Conservation (phyloP, 2,329 filamentous ascomycete genomes). For the Hypoxylon sp. region DNA sequence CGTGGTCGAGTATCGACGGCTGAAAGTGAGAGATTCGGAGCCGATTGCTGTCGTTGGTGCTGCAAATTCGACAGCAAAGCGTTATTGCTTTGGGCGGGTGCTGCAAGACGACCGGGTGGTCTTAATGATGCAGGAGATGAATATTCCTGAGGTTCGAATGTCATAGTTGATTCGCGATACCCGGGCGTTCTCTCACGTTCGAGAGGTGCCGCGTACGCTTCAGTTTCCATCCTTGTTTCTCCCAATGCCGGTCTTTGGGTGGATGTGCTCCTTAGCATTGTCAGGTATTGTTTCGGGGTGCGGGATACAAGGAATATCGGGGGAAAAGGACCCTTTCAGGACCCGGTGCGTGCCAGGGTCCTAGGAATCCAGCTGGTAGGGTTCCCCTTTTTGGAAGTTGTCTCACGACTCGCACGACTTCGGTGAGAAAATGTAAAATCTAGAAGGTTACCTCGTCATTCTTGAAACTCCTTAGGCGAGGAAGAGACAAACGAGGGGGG, state of each 20-base stretch:
- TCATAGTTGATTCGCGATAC: constrained; percentile 41
- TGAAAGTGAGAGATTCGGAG: constrained; percentile 41
- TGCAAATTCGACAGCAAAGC: constrained; percentile 38
- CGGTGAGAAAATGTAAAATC: constrained; percentile 20
- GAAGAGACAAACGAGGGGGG: constrained; percentile 10
- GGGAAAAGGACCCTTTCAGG: constrained; percentile 17
- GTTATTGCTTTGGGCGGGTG: constrained; percentile 26
- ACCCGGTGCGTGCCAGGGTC: constrained; percentile 27
- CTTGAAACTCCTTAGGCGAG: constrained; percentile 1
- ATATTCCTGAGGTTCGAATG: constrained; percentile 47
- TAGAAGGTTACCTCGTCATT: constrained; percentile 27
- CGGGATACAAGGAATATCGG: constrained; percentile 35
- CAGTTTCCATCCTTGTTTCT: constrained; percentile 36
- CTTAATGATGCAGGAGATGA: constrained; percentile 35
- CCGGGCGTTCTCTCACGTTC: constrained; percentile 38
- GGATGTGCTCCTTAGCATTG: constrained; percentile 48
- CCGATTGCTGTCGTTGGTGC: constrained; percentile 52
- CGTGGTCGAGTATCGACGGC: constrained; percentile 34
- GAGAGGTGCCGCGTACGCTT: constrained; percentile 25
- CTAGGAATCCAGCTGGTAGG: constrained; percentile 21
- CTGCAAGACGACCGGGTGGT: constrained; percentile 31
- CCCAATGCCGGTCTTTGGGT: constrained; percentile 28
- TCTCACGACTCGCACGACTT: constrained; percentile 19
- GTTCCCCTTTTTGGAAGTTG: constrained; percentile 22
- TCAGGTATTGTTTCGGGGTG: constrained; percentile 45